phyloP scores from a whole-genome alignment of 441 rosid species.

The Geranium incanum region DNA sequence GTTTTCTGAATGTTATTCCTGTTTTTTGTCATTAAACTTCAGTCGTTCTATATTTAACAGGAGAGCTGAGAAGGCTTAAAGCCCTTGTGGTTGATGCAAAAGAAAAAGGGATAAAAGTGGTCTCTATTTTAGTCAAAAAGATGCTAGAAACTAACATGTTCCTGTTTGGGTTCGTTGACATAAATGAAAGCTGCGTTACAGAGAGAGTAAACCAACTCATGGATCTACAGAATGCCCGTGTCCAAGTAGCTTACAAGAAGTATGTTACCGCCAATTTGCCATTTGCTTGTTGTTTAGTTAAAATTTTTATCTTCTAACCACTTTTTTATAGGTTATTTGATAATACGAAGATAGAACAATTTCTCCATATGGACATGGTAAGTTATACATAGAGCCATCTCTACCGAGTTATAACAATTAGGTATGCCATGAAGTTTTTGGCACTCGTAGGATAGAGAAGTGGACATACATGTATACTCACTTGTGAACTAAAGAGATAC shows the following conservation, averaged over 20 bases:
- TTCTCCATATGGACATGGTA: conserved; percentile 71
- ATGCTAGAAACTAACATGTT: conserved; percentile 58
- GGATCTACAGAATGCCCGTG: conserved; percentile 48
- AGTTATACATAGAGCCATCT: conserved; percentile 13
- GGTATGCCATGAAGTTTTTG: no score
- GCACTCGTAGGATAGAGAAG: no score
- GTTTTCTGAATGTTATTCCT: no score
- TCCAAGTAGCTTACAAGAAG: conserved; percentile 52
- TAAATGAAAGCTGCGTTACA: conserved; percentile 35
- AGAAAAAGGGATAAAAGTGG: conserved; percentile 36
- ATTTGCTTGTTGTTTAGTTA: not conserved
- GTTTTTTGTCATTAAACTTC: conserved; percentile 8
- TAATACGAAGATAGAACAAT: conserved; percentile 40
- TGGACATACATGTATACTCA: no score
- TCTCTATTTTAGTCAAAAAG: conserved; percentile 44
- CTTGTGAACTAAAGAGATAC: no score
- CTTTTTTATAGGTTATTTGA: conserved; percentile 43
- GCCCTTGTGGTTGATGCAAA: conserved; percentile 53
- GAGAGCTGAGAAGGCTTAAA: conserved; percentile 61
- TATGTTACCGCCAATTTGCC: conserved; percentile 18
- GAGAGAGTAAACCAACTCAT: conserved; percentile 42
- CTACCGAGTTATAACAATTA: not conserved
- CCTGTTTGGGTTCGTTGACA: conserved; percentile 61
- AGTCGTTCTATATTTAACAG: conserved; percentile 28
- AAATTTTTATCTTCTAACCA: conserved; percentile 9